Evolutionary conservation across 2,329 filamentous ascomycete species (phyloP), one percentile per base, ranked within the genome.

Genomic region (Thielaviopsis cerberus): DNA sequence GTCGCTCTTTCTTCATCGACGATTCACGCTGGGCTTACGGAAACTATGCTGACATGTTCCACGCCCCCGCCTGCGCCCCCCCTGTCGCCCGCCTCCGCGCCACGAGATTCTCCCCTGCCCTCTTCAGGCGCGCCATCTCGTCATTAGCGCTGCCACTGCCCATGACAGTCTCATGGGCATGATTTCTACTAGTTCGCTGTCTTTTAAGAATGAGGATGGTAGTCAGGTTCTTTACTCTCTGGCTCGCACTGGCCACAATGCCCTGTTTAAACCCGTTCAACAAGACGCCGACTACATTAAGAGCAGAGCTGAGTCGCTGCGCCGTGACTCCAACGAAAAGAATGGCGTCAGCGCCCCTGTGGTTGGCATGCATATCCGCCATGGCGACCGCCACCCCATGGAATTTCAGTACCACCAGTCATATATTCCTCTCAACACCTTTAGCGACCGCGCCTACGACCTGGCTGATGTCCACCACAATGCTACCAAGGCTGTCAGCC

Each of bases 11-110:
- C 69, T 94, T 94, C 71, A 74, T 94, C 62, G 87, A 94, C 64
- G 88, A 94, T 69, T 81, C 84, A 6, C 77, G 83, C 63, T 94
- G 89, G 83, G 82, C 85, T 1, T 92, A 92, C 64, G 88, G 88
- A 10, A 75, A 76, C 55, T 94, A 87, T 66, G 76, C 76, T 0
- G 76, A 80, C 55, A 88, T 86, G 64, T 94, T 94, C 69, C 72
- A 78, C 52, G 71, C 79, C 2, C 83, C 84, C 1, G n/a, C 83
- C 86, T 0, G 63, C 74, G 1, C 81, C 83, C 1, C 69, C 72
- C 24, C n/a, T 94, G 88, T 67, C 75, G 78, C 7, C 80, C 84
- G 20, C 87, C 88, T 13, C 83, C 85, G n/a, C 73, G 77, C 25
- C 80, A 86, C 58, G 80, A 89, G 64, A 86, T 88, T 68, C 72